Evolutionary conservation across 2,329 filamentous ascomycete species (phyloP).

Genomic region (Colletotrichum orbiculare): DNA sequence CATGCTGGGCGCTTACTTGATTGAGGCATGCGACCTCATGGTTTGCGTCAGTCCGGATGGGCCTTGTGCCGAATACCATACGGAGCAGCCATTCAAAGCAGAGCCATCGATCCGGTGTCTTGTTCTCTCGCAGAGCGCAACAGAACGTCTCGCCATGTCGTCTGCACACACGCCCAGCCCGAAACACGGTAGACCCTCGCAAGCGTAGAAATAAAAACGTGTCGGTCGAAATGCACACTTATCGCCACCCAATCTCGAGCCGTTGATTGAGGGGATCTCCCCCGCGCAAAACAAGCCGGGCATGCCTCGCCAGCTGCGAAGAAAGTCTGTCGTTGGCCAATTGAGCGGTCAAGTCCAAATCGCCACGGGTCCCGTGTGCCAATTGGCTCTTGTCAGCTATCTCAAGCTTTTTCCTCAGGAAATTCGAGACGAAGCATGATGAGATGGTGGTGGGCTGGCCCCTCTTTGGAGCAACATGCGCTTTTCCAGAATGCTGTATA

Average conservation of each 20-base stretch:
- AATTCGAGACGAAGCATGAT: slow-evolving; percentile 17
- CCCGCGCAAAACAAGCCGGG: slow-evolving; percentile 22
- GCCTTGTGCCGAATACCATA: slow-evolving; percentile 11
- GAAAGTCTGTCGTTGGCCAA: slow-evolving; percentile 19
- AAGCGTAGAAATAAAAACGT: slow-evolving; percentile 26
- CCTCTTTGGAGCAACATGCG: slow-evolving; percentile 4
- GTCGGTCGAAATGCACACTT: slow-evolving; percentile 32
- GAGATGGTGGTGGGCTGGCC: slow-evolving; percentile 11
- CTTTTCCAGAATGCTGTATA: slow-evolving; percentile 19
- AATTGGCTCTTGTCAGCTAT: slow-evolving; percentile 35
- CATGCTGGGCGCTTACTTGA: slow-evolving; percentile 24
- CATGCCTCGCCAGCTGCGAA: slow-evolving; percentile 17
- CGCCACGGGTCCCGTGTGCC: slow-evolving; percentile 20
- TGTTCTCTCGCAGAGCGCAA: background rate
- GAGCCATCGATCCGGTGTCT: slow-evolving; percentile 18
- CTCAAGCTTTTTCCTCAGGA: background rate
- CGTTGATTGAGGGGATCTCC: slow-evolving; percentile 33
- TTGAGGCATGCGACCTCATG: slow-evolving; percentile 26
- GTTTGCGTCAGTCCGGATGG: slow-evolving; percentile 33
- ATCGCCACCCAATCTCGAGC: slow-evolving; percentile 35
- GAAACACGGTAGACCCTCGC: slow-evolving; percentile 21
- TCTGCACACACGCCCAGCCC: background rate
- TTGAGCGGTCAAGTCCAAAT: slow-evolving; percentile 15
- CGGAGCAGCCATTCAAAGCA: slow-evolving; percentile 24
- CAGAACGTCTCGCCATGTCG: too few species aligned